Conservation (phyloP, 129 eudicot genomes). For the Helianthus tuberosus region DNA sequence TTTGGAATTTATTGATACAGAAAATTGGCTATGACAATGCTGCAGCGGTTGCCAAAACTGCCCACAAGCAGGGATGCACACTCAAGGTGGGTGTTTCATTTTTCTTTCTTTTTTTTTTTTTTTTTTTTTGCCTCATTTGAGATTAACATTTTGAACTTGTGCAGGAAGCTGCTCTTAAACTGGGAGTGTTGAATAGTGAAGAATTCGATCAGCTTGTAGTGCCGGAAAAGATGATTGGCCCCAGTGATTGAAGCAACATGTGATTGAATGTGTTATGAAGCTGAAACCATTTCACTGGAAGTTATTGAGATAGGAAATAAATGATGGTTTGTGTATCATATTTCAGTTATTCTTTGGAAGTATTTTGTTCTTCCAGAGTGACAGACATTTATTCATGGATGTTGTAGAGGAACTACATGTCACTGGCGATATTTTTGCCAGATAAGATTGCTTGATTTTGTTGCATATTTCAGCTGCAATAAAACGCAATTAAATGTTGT, state of each 20-base stretch:
- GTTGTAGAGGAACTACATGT: constrained; percentile 16
- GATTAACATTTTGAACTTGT: constrained; percentile 12
- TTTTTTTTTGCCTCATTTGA: neutral
- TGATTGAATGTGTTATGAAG: constrained; percentile 10
- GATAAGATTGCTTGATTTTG: neutral
- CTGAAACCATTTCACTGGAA: constrained; percentile 19
- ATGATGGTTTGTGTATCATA: constrained; percentile 11
- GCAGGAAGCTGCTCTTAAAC: constrained; percentile 91
- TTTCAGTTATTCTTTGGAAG: constrained; percentile 10
- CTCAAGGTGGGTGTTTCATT: constrained; percentile 60
- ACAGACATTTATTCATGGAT: neutral
- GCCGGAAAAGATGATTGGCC: constrained; percentile 97
- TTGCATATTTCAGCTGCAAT: neutral
- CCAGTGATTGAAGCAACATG: constrained; percentile 48
- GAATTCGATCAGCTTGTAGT: constrained; percentile 86
- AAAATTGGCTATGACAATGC: constrained; percentile 99
- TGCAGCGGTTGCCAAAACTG: constrained; percentile 95
- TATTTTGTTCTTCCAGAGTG: constrained; percentile 13
- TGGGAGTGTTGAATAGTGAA: constrained; percentile 74
- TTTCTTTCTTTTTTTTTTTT: too few species aligned
- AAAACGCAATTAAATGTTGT: neutral
- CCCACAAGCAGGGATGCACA: constrained; percentile 96
- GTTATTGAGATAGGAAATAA: constrained; percentile 24
- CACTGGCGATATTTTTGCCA: neutral
- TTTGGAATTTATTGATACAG: constrained; percentile 39